Evolutionary conservation across 2,329 filamentous ascomycete species (phyloP).

Genomic region (Arthrinium phaeospermum): DNA sequence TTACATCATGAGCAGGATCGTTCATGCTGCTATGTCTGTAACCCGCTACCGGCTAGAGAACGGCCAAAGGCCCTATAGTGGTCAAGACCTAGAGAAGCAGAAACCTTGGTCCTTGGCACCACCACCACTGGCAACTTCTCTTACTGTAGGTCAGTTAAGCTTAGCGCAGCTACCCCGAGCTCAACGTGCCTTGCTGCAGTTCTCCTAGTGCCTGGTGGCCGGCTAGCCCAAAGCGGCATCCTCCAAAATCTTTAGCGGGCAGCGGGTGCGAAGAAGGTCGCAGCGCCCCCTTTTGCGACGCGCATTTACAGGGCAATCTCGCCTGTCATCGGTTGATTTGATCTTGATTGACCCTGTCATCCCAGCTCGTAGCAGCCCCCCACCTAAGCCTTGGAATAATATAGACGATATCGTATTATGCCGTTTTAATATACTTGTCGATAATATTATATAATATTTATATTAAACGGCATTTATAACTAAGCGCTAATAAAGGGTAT

Average conservation of each 20-base stretch:
- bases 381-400: no score
- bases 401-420: no score
- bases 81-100: neutral
- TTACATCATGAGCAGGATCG: neutral
- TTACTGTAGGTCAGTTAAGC: neutral
- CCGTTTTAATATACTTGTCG: no score
- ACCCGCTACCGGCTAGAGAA: neutral
- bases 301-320: slow-evolving; percentile 16
- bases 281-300: neutral
- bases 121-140: neutral
- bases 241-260: no score
- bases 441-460: no score
- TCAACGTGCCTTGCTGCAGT: slow-evolving; percentile 6
- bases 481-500: no score
- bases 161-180: slow-evolving; percentile 7
- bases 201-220: neutral
- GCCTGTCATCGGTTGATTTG: slow-evolving; percentile 15
- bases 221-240: neutral
- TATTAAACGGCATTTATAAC: no score
- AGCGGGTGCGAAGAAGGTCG: neutral
- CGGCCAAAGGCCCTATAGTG: neutral
- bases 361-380: slow-evolving; percentile 1
- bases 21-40: slow-evolving; percentile 9
- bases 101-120: slow-evolving; percentile 5
- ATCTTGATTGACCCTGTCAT: slow-evolving; percentile 20